phyloP scores from a whole-genome alignment of 305 asterid species.

The Nicotiana rustica region DNA sequence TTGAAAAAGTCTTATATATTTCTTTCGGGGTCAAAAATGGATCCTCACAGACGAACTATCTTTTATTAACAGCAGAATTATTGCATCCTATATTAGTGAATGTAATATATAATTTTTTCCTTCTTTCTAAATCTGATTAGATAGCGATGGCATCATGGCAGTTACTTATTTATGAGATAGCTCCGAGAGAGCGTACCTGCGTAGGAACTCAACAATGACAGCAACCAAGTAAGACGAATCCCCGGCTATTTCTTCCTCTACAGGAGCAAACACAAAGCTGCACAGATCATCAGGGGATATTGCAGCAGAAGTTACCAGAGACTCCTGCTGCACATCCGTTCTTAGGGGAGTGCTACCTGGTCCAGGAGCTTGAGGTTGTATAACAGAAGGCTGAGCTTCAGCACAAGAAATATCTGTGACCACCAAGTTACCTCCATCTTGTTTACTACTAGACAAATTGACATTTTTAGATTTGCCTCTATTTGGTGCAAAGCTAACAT shows the following conservation, averaged over 20 bases:
- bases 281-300: conserved; percentile 74
- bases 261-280: conserved; percentile 67
- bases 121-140: background rate
- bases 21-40: background rate
- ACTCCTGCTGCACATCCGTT: conserved; percentile 58
- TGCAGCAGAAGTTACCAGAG: conserved; percentile 73
- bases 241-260: conserved; percentile 92
- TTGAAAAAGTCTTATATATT: background rate
- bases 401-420: conserved; percentile 50
- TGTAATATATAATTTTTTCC: background rate
- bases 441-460: conserved; percentile 51
- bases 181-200: conserved; percentile 61
- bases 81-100: background rate
- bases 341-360: conserved; percentile 53
- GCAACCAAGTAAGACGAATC: conserved; percentile 87
- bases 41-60: background rate
- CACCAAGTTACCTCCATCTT: conserved; percentile 45
- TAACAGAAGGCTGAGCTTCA: conserved; percentile 51
- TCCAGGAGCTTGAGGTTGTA: conserved; percentile 50
- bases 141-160: conserved; percentile 1
- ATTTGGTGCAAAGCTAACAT: conserved; percentile 41
- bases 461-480: conserved; percentile 41
- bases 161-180: conserved; percentile 10
- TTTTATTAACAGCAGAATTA: conserved; percentile 12
- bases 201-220: conserved; percentile 80